Evolutionary conservation across 2,329 filamentous ascomycete genomes (phyloP), one percentile per base, ranked within the genome.

Genomic region (Cercospora canescens): DNA sequence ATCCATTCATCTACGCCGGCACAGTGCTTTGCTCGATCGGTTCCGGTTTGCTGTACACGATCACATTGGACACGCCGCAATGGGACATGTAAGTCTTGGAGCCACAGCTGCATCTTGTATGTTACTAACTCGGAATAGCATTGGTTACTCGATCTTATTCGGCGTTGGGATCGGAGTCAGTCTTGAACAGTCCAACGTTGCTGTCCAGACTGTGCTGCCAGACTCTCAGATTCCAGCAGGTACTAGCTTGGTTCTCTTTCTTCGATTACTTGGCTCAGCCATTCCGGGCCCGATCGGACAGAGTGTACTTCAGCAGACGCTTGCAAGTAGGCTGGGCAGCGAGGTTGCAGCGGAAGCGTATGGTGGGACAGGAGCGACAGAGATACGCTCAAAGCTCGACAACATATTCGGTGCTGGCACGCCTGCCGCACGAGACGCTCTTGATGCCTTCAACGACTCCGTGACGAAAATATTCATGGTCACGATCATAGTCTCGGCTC

Each of bases 1-100:
- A 78, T 1, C 80, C 80, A 0, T 82, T 81, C 68, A 79, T 82
- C 76, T 73, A 81, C 37, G 34, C 73, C 24, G 77, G 77, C 1
- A 77, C 76, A 1, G 70, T 80, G 12, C 67, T 81, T 62, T 78
- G 80, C 74, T 67, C 77, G 11, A 75, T 82, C 30, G 81, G 80
- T 18, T 77, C 77, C n/a, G 81, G 80, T 26, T 76, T 82, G 18
- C 73, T 82, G 6, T 71, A 67, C 7, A 73, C 70, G 4, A 61
- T 73, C 12, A 62, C 64, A 1, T 63, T 66, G 0, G 41, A 60
- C 16, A 62, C 63, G 18, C 67, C 60, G 0, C 34, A 60, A 32
- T 73, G 69, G 70, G 69, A 67, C 26, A 68, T 66, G 14, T 71
- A 65, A 48, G 65, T 63, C n/a, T 18, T 62, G 52, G 24, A 41